Conservation (phyloP, 202 grass and related monocot species). For the Musa balbisiana region DNA sequence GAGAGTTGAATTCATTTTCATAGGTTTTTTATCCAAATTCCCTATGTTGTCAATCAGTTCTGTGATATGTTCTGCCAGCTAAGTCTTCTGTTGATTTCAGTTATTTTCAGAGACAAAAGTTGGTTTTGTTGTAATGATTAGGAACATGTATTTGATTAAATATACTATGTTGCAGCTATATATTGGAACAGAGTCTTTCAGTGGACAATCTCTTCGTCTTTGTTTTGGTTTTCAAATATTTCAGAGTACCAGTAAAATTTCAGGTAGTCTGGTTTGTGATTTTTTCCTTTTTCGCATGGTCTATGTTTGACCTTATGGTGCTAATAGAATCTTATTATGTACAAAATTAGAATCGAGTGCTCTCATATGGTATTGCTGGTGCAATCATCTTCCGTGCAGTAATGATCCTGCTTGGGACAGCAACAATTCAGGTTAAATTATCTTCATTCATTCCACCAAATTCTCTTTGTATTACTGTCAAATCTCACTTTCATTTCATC, state of each 20-base stretch:
- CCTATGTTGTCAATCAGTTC: background rate
- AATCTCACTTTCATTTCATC: background rate
- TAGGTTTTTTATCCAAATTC: background rate
- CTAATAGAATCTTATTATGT: constrained; percentile 6
- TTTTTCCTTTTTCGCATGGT: constrained; percentile 24
- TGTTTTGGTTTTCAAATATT: constrained; percentile 88
- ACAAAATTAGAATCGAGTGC: constrained; percentile 60
- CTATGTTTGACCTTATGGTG: constrained; percentile 5
- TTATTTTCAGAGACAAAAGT: background rate
- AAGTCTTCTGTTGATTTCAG: background rate
- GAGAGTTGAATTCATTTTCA: too few species aligned
- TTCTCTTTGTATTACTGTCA: constrained; percentile 5
- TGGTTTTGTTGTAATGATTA: background rate
- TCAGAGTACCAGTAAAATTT: constrained; percentile 72
- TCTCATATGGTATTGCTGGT: constrained; percentile 97
- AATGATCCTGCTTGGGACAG: constrained; percentile 76
- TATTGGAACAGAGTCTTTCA: constrained; percentile 93
- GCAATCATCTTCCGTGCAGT: constrained; percentile 71
- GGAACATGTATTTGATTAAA: constrained; percentile 20
- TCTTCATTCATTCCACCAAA: background rate
- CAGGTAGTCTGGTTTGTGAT: constrained; percentile 50
- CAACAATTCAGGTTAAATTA: constrained; percentile 61
- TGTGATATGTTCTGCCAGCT: background rate
- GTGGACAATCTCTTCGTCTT: constrained; percentile 99
- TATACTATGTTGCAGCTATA: constrained; percentile 53